Base-by-base conservation (phyloP, 108 stramenopile genomes). In the Skeletonema grethae region DNA sequence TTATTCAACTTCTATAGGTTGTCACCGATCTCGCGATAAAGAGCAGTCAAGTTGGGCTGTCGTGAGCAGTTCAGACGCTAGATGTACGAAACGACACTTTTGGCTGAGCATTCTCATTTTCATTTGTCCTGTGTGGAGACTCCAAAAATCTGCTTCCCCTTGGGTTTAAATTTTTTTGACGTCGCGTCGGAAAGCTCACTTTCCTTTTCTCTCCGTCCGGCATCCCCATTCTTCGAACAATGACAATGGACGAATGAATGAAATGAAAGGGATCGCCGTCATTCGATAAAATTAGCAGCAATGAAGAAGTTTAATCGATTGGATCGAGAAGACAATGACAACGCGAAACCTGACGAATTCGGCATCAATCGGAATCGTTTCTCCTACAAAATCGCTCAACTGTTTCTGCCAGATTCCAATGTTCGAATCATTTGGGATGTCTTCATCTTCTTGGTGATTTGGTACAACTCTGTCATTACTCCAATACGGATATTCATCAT, bases 391-490 rank as follows among this genome's bases (percentile, higher is more conserved):
- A 66, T 74, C 20, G 20, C 65, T 9, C 39, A 15, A 4, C 64
- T 39, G 13, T 74, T 82, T 56, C 36, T 82, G 9, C 83, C 83
- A 36, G 66, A 80, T 56, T 69, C 67, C 9, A 67, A 35, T 24
- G 61, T 72, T n/a, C 56, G 84, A 18, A 39, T 77, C 13, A n/a
- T 45, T 38, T 85, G 81, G 81, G 77, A 76, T 57, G 61, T 70
- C 18, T 79, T 82, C 77, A 75, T 75, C 12, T 79, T 85, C 53
- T 16, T 75, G 11, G 81, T 82, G 39, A 79, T 82, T 46, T 77
- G 80, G 72, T 85, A 82, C 73, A 85, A 82, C 31, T 70, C 69
- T 0, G 70, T 82, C 43, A 60, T 80, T 4, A 85, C 82, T 4
- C 77, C 85, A 28, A 63, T 82, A 11, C 72, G 69, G 29, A 69